Conservation (phyloP, 108 stramenopile species). For the Bacterosira constricta region DNA sequence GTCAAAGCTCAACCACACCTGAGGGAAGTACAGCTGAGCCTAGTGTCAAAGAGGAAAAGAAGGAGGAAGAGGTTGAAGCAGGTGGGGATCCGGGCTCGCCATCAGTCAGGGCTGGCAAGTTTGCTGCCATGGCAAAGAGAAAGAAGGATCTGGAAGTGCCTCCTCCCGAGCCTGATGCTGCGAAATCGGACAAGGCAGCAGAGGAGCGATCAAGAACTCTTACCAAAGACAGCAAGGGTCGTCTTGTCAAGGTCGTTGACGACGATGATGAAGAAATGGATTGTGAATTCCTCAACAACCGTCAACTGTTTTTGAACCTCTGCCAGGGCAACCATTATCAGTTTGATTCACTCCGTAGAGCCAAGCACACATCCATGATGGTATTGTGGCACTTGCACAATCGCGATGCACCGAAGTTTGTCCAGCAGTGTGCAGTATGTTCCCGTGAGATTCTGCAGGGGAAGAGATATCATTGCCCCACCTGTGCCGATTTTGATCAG, state of each 20-base stretch:
- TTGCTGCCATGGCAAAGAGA: constrained; percentile 81
- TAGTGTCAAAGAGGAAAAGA: constrained; percentile 45
- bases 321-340: constrained; percentile 98
- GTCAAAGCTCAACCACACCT: constrained; percentile 3
- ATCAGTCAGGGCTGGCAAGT: constrained; percentile 63
- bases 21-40: constrained; percentile 23
- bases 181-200: constrained; percentile 16
- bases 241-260: constrained; percentile 83
- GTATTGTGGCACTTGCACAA: constrained; percentile 98
- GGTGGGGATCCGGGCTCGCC: neutral
- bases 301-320: constrained; percentile 87
- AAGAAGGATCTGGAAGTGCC: constrained; percentile 64
- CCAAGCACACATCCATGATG: constrained; percentile 99
- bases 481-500: constrained; percentile 94
- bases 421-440: constrained; percentile 90
- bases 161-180: constrained; percentile 29
- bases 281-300: constrained; percentile 90
- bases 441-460: constrained; percentile 84
- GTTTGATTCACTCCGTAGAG: constrained; percentile 95
- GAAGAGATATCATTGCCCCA: constrained; percentile 87
- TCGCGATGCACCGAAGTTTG: constrained; percentile 95
- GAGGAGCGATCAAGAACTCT: constrained; percentile 42
- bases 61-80: constrained; percentile 20
- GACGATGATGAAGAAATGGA: constrained; percentile 89
- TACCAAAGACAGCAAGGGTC: constrained; percentile 82